Percentiles rank a stretch among this genome's conserved stretches.
phyloP scores from a whole-genome alignment of 2,329 filamentous ascomycete genomes.

The Penicillium hesseltinei region DNA sequence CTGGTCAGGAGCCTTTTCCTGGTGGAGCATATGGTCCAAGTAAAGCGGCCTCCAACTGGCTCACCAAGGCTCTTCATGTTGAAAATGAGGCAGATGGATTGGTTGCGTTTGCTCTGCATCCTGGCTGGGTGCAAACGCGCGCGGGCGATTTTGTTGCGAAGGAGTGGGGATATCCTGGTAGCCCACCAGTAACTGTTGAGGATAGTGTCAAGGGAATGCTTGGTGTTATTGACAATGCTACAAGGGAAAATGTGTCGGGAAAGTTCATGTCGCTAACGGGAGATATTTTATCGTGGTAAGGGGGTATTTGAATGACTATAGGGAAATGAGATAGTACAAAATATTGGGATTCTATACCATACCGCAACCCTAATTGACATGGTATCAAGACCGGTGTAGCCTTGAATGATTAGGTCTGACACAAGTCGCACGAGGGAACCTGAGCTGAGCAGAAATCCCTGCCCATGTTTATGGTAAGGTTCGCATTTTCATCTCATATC shows the following conservation, averaged over 20 bases:
- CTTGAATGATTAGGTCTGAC: not conserved
- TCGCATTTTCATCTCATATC: not conserved
- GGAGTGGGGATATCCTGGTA: slow-evolving; percentile 31
- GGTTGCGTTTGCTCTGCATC: slow-evolving; percentile 31
- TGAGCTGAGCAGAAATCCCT: not conserved
- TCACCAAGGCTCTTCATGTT: slow-evolving; percentile 20
- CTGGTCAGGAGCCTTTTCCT: slow-evolving; percentile 18
- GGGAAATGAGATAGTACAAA: not conserved
- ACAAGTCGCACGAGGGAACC: not conserved
- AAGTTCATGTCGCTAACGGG: slow-evolving; percentile 37
- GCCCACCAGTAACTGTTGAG: slow-evolving; percentile 32
- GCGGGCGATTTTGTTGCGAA: slow-evolving; percentile 31
- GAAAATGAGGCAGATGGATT: slow-evolving; percentile 24
- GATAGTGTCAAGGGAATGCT: slow-evolving; percentile 36
- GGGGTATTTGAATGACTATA: not conserved
- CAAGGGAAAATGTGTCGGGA: slow-evolving; percentile 32
- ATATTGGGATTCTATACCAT: not conserved
- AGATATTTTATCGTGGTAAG: slow-evolving; percentile 24
- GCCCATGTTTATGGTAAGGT: not conserved
- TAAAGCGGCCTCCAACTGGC: slow-evolving; percentile 25
- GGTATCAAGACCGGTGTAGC: not conserved
- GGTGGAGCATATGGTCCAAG: slow-evolving; percentile 25
- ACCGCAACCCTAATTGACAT: not conserved
- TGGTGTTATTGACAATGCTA: slow-evolving; percentile 38
- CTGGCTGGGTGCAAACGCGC: slow-evolving; percentile 38